These are phyloP conservation scores for Eucalyptus pumila DNA, from an alignment of 345 rosid species.

Conservation along the genomic window DNA sequence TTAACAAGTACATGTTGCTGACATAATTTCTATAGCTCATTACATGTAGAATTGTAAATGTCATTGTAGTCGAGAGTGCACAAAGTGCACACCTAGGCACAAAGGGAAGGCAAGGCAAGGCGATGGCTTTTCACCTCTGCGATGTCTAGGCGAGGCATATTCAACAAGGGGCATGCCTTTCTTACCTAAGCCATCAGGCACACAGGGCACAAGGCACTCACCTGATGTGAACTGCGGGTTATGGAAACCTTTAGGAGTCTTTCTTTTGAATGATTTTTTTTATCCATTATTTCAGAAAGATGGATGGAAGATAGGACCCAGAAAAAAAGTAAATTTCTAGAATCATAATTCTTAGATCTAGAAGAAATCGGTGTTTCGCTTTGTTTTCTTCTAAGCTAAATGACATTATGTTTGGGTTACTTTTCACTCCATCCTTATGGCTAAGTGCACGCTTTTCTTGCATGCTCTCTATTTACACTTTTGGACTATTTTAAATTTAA, in stretches of 20 bases:
- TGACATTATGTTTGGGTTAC: background rate
- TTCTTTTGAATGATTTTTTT: background rate
- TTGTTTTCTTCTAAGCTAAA: background rate
- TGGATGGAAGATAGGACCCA: background rate
- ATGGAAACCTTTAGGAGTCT: background rate
- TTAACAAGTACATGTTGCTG: background rate
- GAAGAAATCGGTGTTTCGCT: background rate
- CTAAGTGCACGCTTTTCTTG: background rate
- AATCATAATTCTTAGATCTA: background rate
- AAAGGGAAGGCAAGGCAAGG: background rate
- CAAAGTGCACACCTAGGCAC: background rate
- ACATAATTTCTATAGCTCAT: background rate
- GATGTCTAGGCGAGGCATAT: background rate
- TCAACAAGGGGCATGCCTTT: background rate
- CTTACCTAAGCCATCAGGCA: background rate
- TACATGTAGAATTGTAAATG: background rate
- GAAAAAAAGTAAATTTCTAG: background rate
- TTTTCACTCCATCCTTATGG: background rate
- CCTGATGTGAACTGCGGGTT: background rate
- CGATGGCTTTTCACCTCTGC: background rate
- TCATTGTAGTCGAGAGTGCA: background rate
- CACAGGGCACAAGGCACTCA: background rate
- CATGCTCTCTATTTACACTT: background rate
- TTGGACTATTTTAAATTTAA: background rate
- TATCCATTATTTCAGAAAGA: background rate